Base-by-base conservation (phyloP, 2,329 filamentous ascomycete species). In the Byssothecium circinans region DNA sequence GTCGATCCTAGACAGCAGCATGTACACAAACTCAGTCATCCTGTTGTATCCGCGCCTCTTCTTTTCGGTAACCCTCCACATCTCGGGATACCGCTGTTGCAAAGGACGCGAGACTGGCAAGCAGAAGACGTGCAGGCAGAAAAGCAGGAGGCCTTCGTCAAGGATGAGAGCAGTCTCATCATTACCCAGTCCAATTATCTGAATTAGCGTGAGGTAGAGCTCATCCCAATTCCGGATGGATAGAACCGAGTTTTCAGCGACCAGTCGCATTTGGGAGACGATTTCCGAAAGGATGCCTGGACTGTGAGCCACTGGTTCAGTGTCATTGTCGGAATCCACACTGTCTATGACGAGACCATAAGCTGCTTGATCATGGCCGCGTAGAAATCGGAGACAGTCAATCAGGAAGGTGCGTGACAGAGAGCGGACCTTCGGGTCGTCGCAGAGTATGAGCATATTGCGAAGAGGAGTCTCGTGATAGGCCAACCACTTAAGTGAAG, bases 401-500 rank as follows among this genome's bases (percentile, higher is more conserved):
- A 70, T 46, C 11, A 73, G 36, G 30, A 71, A 57, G n/a, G 52
- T 43, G 10, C 61, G 58, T 8, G 53, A 61, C 23, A 60, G 60
- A 23, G 58, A 52, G 33, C 69, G 66, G 27, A 72, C 50, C 38
- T 59, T 65, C 27, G 52, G 34, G 34, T 68, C 59, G 6, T 54
- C 45, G 39, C 60, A 65, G 37, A 62, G 61, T 36, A 73, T 25
- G 2, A 91, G 66, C 29, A 92, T 65, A 53, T 84, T 82, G 32
- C 83, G 78, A n/a, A 91, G 73, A 3, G 81, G 76, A 19, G 80
- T 77, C 0, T 77, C 77, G 22, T 82, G 78, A 2, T 70, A 64
- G 22, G 69, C 68, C 47, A 88, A 81, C 75, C 87, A 90, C 36
- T 81, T 73, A 43, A 87, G 78, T 37, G 84, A 77, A 8, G 81